These are phyloP conservation scores for Pyricularia pennisetigena DNA, from an alignment of 2,329 filamentous ascomycete species.

Conservation along the genomic window DNA sequence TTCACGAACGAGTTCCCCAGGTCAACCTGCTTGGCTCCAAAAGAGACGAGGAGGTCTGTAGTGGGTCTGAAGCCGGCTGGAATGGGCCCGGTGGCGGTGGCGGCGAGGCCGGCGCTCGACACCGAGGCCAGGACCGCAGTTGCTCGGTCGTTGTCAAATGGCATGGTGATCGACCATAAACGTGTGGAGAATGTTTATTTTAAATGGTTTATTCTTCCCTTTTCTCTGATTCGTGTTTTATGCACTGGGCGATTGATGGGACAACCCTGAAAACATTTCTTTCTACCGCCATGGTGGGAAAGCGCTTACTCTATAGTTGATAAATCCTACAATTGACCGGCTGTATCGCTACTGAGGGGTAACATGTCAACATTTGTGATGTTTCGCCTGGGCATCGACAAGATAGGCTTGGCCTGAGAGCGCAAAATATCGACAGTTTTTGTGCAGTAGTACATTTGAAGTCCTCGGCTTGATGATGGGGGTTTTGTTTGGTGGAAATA, in stretches of 20 bases:
- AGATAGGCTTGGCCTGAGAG: neutral
- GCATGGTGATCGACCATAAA: neutral
- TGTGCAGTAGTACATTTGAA: neutral
- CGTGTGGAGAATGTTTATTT: neutral
- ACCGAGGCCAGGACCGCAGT: neutral
- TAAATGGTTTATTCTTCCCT: neutral
- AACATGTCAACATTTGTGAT: neutral
- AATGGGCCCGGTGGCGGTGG: neutral
- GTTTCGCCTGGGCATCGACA: neutral
- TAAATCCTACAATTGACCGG: neutral
- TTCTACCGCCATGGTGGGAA: neutral
- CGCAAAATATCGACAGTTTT: neutral
- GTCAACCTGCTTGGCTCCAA: neutral
- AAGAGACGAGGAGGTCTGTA: neutral
- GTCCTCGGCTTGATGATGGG: neutral
- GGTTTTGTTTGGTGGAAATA: slow-evolving; percentile 1
- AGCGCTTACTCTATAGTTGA: neutral
- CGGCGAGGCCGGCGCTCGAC: neutral
- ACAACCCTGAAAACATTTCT: too few species aligned
- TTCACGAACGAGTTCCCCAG: slow-evolving; percentile 4
- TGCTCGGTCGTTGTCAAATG: neutral
- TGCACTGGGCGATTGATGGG: neutral
- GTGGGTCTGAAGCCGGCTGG: slow-evolving; percentile 3
- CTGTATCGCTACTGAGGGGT: neutral
- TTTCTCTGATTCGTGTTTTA: neutral